Evolutionary conservation across 2,329 filamentous ascomycete species (phyloP).

Genomic region (Coniosporium tulheliwenetii): DNA sequence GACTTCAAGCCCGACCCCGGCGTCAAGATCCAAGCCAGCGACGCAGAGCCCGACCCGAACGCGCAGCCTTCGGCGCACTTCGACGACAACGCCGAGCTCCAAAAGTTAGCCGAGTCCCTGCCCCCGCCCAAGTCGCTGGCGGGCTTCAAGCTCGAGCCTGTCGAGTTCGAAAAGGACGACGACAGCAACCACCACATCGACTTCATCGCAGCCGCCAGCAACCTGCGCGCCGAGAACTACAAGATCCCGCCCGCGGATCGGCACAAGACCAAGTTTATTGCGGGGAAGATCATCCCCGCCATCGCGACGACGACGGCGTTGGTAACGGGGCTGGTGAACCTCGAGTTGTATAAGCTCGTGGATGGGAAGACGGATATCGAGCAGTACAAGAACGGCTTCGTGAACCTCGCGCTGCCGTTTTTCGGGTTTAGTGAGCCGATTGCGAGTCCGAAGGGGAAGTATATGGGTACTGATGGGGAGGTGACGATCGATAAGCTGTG

Average conservation of each 20-base stretch:
- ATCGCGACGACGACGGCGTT: slow-evolving; percentile 95
- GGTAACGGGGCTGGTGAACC: slow-evolving; percentile 79
- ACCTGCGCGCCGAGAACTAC: slow-evolving; percentile 94
- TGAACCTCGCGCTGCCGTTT: slow-evolving; percentile 92
- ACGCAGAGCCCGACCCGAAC: slow-evolving; percentile 89
- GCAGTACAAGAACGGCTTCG: slow-evolving; percentile 98
- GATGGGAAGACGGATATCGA: slow-evolving; percentile 95
- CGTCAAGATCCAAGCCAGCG: slow-evolving; percentile 93
- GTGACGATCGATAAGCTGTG: slow-evolving; percentile 90
- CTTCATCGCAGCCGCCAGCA: slow-evolving; percentile 95
- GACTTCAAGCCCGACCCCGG: slow-evolving; percentile 83
- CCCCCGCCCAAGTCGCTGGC: slow-evolving; percentile 67
- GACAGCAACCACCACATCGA: slow-evolving; percentile 97
- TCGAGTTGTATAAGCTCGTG: slow-evolving; percentile 92
- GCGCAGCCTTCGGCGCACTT: slow-evolving; percentile 35
- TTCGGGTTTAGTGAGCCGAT: slow-evolving; percentile 98
- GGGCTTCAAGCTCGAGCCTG: slow-evolving; percentile 77
- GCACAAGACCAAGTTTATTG: slow-evolving; percentile 99
- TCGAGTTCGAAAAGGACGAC: slow-evolving; percentile 98
- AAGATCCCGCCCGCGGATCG: slow-evolving; percentile 84
- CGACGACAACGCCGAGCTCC: slow-evolving; percentile 62
- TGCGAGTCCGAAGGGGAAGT: slow-evolving; percentile 80
- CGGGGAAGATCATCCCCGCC: slow-evolving; percentile 96
- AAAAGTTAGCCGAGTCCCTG: slow-evolving; percentile 55
- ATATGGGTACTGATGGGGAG: slow-evolving; percentile 61